Conservation (phyloP, 257 asterid genomes). For the Coffea canephora region DNA sequence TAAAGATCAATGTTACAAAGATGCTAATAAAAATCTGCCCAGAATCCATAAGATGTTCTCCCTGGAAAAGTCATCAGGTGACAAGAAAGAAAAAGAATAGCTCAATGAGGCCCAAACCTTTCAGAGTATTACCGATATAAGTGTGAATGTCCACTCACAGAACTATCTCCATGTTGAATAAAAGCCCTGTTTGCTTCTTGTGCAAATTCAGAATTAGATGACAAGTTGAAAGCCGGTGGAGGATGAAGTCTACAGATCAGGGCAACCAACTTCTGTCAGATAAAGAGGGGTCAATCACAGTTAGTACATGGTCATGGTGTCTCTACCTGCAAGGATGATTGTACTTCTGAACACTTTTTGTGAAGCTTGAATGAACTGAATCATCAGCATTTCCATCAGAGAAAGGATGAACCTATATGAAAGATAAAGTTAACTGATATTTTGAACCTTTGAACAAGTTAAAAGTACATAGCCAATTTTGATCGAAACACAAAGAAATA, state of each 20-base stretch:
- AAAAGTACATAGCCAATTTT: not conserved
- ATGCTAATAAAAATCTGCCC: not conserved
- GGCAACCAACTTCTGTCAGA: slow-evolving; percentile 5
- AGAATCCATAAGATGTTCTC: not conserved
- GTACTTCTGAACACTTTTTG: slow-evolving; percentile 28
- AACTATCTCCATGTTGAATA: slow-evolving; percentile 44
- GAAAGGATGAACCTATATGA: slow-evolving; percentile 51
- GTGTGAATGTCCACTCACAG: slow-evolving; percentile 53
- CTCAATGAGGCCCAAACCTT: slow-evolving; percentile 59
- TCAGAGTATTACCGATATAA: slow-evolving; percentile 61
- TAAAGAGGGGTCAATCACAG: slow-evolving; percentile 8
- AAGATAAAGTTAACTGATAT: slow-evolving; percentile 13
- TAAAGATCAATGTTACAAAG: slow-evolving; percentile 7
- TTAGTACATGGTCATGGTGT: not conserved
- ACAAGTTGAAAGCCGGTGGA: slow-evolving; percentile 62
- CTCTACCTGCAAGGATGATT: slow-evolving; percentile 37
- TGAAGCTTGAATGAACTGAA: slow-evolving; percentile 42
- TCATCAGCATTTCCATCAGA: slow-evolving; percentile 46
- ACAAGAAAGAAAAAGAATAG: slow-evolving; percentile 23
- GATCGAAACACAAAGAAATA: not conserved
- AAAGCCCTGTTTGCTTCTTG: slow-evolving; percentile 35
- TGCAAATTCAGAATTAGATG: slow-evolving; percentile 44
- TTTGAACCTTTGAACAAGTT: not conserved
- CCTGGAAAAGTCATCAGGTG: slow-evolving; percentile 1
- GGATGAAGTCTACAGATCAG: slow-evolving; percentile 52